These are phyloP conservation scores for Elongisporangium anandrum DNA, from an alignment of 352 stramenopile genomes.

Conservation along the genomic window DNA sequence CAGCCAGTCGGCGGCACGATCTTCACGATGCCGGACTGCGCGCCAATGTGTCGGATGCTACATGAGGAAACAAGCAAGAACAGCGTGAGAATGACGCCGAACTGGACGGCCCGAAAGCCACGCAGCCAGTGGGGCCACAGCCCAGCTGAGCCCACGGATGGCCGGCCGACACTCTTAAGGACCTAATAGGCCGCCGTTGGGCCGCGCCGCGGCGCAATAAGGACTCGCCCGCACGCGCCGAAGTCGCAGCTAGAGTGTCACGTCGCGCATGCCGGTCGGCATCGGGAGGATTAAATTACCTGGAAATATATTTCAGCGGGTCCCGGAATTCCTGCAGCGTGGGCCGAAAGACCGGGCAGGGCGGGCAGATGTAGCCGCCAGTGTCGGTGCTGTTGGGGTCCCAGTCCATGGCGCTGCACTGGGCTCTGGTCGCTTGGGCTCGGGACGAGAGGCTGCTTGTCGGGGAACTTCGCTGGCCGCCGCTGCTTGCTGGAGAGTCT, in stretches of 20 bases:
- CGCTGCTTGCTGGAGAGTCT: too few relatives aligned
- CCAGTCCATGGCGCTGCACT: constrained; percentile 51
- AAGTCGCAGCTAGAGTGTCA: too few relatives aligned
- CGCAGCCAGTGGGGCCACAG: too few relatives aligned
- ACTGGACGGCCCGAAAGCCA: too few relatives aligned
- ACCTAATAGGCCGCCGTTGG: too few relatives aligned
- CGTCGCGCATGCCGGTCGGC: too few relatives aligned
- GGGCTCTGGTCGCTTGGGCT: background rate
- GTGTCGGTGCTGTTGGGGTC: constrained; percentile 40
- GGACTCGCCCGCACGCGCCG: too few relatives aligned
- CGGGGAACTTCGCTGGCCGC: too few relatives aligned
- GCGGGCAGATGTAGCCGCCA: constrained; percentile 79
- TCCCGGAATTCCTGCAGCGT: constrained; percentile 86
- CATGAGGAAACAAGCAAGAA: constrained; percentile 1
- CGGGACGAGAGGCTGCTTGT: too few relatives aligned
- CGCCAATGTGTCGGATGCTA: constrained; percentile 87
- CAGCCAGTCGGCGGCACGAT: constrained; percentile 96
- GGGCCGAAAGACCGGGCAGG: constrained; percentile 84
- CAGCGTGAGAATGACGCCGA: background rate
- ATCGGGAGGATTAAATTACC: constrained; percentile 49
- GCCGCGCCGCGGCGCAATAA: too few relatives aligned
- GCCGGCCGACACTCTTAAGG: too few relatives aligned
- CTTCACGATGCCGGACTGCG: constrained; percentile 97
- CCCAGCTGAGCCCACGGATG: too few relatives aligned
- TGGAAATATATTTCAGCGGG: constrained; percentile 92